A percentile compares a stretch with the other conserved stretches of the same genome.
Evolutionary conservation across 805 yeast species (phyloP).

Genomic region (Ogataea pini): DNA sequence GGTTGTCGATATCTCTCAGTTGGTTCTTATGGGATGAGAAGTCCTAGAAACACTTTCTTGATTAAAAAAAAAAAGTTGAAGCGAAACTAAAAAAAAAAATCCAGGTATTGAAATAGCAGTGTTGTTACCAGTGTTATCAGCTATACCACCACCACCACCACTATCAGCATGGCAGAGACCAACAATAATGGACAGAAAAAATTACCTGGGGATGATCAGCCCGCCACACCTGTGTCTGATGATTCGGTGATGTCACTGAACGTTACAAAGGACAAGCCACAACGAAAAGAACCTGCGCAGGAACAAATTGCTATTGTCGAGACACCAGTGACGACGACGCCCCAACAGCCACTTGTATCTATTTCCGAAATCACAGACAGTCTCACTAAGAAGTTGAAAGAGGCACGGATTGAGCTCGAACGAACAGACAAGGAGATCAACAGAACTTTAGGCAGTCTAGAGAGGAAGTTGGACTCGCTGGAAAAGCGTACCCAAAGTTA

Average conservation of each 20-base stretch:
- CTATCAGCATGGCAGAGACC: not conserved
- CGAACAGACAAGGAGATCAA: conserved; percentile 25
- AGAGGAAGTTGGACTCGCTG: conserved; percentile 20
- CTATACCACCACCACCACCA: too few species aligned
- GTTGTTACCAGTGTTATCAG: not conserved
- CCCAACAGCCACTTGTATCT: conserved; percentile 14
- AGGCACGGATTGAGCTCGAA: conserved; percentile 25
- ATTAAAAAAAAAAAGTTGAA: not conserved
- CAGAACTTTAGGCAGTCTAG: conserved; percentile 23
- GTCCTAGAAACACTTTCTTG: too few species aligned
- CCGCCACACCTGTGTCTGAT: not conserved
- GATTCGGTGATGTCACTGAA: not conserved
- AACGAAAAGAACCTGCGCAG: not conserved
- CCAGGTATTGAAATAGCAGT: too few species aligned
- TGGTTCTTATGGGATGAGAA: too few species aligned
- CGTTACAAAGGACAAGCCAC: not conserved
- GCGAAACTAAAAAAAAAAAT: not conserved
- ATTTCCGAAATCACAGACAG: conserved; percentile 28
- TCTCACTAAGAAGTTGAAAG: conserved; percentile 24
- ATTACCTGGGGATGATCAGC: not conserved
- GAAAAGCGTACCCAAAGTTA: conserved; percentile 8
- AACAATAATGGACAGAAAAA: not conserved
- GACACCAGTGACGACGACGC: not conserved
- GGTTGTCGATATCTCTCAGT: too few species aligned
- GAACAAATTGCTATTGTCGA: not conserved